Conservation (phyloP, 1,284 basidiomycete genomes). For the Cystobasidium pallidum region DNA sequence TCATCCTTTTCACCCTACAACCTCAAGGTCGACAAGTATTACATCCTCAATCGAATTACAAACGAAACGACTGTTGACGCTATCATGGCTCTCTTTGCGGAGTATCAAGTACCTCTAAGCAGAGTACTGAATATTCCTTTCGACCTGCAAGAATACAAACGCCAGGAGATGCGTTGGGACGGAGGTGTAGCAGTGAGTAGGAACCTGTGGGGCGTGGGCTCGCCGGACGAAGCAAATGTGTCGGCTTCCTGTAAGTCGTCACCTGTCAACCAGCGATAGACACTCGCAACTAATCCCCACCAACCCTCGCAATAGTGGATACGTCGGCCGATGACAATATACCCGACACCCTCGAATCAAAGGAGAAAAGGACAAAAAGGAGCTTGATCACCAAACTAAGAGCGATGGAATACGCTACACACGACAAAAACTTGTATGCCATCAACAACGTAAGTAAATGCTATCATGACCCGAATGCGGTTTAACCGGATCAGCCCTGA, state of each 20-base stretch:
- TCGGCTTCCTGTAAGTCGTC: neutral
- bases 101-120: conserved; percentile 50
- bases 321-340: neutral
- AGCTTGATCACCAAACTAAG: conserved; percentile 49
- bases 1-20: neutral
- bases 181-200: conserved; percentile 50
- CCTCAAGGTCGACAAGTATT: conserved; percentile 54
- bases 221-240: conserved; percentile 1
- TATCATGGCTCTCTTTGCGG: conserved; percentile 51
- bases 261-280: neutral
- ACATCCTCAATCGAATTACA: conserved; percentile 53
- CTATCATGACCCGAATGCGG: neutral
- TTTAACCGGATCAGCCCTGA: too few relatives aligned
- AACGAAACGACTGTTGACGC: conserved; percentile 50
- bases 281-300: too few relatives aligned
- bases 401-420: conserved; percentile 54
- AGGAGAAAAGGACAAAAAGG: conserved; percentile 37
- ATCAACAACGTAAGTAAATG: conserved; percentile 55
- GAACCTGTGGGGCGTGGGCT: conserved; percentile 51
- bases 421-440: conserved; percentile 56
- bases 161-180: conserved; percentile 52
- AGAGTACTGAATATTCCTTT: conserved; percentile 54
- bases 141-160: conserved; percentile 52
- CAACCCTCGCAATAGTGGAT: conserved; percentile 12
- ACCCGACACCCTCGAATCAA: conserved; percentile 2